A percentile compares a stretch with the other conserved stretches of the same genome.
Conservation (phyloP, 805 yeast genomes). For the Candida ipomoeae region DNA sequence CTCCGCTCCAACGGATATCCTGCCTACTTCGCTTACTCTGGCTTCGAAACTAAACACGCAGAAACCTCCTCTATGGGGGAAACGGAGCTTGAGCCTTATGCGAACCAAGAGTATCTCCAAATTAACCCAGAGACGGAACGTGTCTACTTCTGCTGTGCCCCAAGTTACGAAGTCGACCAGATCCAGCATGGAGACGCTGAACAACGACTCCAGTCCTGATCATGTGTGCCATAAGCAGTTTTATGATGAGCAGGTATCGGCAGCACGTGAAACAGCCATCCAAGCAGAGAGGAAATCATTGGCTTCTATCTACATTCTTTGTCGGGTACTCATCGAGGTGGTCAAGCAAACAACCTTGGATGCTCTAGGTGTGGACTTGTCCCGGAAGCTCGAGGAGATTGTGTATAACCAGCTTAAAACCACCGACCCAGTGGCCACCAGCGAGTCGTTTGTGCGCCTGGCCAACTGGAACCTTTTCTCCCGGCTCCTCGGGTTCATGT, state of each 20-base stretch:
- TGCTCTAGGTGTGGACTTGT: constrained; percentile 70
- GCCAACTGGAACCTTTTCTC: constrained; percentile 95
- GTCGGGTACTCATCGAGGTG: constrained; percentile 89
- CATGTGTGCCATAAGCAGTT: constrained; percentile 20
- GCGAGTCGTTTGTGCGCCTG: constrained; percentile 65
- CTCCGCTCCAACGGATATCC: background rate
- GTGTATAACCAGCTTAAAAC: constrained; percentile 85
- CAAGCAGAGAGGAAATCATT: constrained; percentile 84
- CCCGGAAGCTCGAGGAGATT: constrained; percentile 84
- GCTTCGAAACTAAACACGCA: constrained; percentile 6
- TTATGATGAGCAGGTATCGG: constrained; percentile 29
- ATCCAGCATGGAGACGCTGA: constrained; percentile 3
- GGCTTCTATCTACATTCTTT: constrained; percentile 80
- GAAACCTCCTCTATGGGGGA: constrained; percentile 20
- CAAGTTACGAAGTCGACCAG: background rate
- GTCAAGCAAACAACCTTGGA: constrained; percentile 82
- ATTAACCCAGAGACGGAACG: constrained; percentile 45
- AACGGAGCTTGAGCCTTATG: constrained; percentile 39
- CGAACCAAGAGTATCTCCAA: constrained; percentile 37
- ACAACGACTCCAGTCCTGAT: constrained; percentile 8
- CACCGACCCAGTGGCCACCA: constrained; percentile 73
- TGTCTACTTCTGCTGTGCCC: constrained; percentile 36
- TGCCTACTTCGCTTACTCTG: background rate
- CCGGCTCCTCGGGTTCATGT: constrained; percentile 84
- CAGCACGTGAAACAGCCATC: constrained; percentile 62